These are phyloP conservation scores for Russula olivacea DNA, from an alignment of 768 basidiomycete species.

Conservation along the genomic window DNA sequence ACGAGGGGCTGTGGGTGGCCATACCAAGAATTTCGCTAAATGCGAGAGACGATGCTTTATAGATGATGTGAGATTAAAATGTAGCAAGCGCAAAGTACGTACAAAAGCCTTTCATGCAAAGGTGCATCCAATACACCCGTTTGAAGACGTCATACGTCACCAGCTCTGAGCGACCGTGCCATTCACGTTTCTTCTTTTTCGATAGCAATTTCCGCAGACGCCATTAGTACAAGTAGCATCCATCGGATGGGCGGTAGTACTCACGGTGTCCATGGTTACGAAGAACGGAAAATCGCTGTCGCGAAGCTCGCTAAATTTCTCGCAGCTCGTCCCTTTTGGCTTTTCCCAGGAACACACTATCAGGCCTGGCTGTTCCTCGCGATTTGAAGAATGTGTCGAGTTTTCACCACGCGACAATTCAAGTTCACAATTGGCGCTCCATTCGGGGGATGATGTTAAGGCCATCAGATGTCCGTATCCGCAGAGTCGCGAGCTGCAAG, in stretches of 20 bases:
- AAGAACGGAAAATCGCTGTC: slow-evolving; percentile 67
- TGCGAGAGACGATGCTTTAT: slow-evolving; percentile 52
- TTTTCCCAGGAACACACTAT: no score
- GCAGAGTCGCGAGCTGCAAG: no score
- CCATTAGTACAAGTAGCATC: neutral
- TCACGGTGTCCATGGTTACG: slow-evolving; percentile 56
- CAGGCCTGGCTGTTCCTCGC: no score
- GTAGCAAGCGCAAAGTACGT: slow-evolving; percentile 2
- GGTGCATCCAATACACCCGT: slow-evolving; percentile 53
- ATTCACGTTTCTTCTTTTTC: slow-evolving; percentile 2
- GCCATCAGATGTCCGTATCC: no score
- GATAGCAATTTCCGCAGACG: neutral
- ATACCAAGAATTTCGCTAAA: slow-evolving; percentile 62
- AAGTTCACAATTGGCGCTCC: no score
- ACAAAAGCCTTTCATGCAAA: slow-evolving; percentile 53
- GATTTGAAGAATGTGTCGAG: no score
- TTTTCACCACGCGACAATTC: no score
- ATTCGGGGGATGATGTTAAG: no score
- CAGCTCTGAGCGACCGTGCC: neutral
- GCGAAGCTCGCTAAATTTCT: slow-evolving; percentile 48
- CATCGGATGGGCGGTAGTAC: slow-evolving; percentile 17
- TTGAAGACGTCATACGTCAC: slow-evolving; percentile 47
- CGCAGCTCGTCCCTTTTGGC: slow-evolving; percentile 42
- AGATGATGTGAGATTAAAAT: neutral
- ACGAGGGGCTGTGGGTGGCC: no score